Evolutionary conservation across 306 rosid genomes (phyloP).

Genomic region (Mimosa bimucronata): DNA sequence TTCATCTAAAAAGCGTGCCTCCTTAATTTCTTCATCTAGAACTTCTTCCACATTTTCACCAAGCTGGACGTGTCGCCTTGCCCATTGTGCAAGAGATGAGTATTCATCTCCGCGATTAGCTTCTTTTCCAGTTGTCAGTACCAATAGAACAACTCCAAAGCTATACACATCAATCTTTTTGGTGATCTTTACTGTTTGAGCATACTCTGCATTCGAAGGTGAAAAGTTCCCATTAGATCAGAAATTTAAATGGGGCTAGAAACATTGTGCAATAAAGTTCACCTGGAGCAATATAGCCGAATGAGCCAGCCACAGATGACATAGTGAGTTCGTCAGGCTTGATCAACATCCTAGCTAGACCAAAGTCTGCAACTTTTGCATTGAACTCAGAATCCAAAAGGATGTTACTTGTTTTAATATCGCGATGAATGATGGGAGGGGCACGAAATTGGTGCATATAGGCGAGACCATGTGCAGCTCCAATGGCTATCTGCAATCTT

Average conservation of each 20-base stretch:
- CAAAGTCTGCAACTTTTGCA: conserved; percentile 90
- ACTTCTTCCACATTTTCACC: conserved; percentile 35
- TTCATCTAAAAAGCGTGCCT: conserved; percentile 44
- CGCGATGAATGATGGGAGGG: conserved; percentile 75
- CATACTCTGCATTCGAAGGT: conserved; percentile 45
- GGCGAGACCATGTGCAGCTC: no score
- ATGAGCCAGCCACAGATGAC: conserved; percentile 78
- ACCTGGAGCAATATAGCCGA: conserved; percentile 98
- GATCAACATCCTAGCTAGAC: conserved; percentile 69
- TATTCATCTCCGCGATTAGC: conserved; percentile 49
- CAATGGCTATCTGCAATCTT: no score
- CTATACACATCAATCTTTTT: conserved; percentile 64
- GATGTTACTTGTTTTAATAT: conserved; percentile 79
- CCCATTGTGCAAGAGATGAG: conserved; percentile 58
- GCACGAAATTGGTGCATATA: conserved; percentile 53
- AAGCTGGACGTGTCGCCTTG: conserved; percentile 41
- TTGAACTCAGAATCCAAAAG: conserved; percentile 72
- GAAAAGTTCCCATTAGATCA: not conserved
- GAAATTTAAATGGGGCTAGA: not conserved
- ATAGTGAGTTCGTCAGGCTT: conserved; percentile 68
- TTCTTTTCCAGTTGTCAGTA: conserved; percentile 54
- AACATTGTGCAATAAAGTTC: not conserved
- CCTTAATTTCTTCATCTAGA: conserved; percentile 49
- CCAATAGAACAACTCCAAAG: conserved; percentile 60
- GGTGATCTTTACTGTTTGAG: conserved; percentile 47